Evolutionary conservation across 1,284 basidiomycete species (phyloP).

Genomic region (Filobasidium uniguttulatum): DNA sequence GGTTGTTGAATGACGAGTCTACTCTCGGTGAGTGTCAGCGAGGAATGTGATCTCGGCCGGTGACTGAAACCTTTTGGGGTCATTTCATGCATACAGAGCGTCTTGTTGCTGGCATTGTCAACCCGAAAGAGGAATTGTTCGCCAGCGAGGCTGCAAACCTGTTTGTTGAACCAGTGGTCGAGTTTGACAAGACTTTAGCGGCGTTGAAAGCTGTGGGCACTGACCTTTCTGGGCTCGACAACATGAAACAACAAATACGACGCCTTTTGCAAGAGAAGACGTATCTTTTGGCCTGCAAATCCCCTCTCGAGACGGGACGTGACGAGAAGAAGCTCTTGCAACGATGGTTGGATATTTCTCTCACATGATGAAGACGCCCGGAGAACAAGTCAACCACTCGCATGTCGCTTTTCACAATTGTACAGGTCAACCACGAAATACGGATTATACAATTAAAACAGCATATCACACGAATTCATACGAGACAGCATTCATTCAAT

Average conservation of each 20-base stretch:
- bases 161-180: slow-evolving; percentile 16
- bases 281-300: too few relatives aligned
- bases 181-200: neutral
- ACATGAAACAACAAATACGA: too few relatives aligned
- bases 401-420: too few relatives aligned
- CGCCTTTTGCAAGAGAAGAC: too few relatives aligned
- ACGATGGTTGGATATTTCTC: too few relatives aligned
- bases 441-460: too few relatives aligned
- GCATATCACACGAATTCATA: too few relatives aligned
- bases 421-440: too few relatives aligned
- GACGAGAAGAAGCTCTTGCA: neutral
- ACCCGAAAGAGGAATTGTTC: slow-evolving; percentile 23
- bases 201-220: neutral
- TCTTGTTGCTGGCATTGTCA: neutral
- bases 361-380: too few relatives aligned
- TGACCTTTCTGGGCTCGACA: neutral
- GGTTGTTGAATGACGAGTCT: slow-evolving; percentile 6
- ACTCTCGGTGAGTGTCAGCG: slow-evolving; percentile 18
- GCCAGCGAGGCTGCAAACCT: slow-evolving; percentile 33
- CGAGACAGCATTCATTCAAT: too few relatives aligned
- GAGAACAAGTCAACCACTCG: too few relatives aligned
- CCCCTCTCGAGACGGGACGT: neutral
- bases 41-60: neutral
- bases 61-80: neutral
- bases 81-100: neutral